These are phyloP conservation scores for Naganishia albida DNA, from an alignment of 1,284 basidiomycete genomes.

Conservation along the genomic window DNA sequence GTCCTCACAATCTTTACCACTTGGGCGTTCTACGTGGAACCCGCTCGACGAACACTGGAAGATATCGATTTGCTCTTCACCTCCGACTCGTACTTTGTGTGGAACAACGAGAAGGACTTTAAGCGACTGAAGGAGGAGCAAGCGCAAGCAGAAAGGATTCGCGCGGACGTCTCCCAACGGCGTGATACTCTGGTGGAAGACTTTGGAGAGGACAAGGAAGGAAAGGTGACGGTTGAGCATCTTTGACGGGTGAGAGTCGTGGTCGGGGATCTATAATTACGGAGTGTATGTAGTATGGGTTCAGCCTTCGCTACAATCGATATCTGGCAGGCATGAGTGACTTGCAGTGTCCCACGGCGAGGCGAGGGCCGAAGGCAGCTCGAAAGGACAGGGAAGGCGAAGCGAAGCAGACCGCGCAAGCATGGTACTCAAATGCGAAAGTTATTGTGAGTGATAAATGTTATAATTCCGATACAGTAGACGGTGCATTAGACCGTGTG, in stretches of 20 bases:
- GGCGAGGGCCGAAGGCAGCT: no score
- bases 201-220: not conserved
- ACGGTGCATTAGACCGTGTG: not conserved
- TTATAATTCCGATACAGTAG: conserved; percentile 8
- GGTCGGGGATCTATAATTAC: no score
- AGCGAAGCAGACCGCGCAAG: no score
- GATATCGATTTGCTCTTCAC: conserved; percentile 37
- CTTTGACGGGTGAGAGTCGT: not conserved
- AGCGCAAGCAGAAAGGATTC: not conserved
- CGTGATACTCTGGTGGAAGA: not conserved
- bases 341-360: no score
- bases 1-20: conserved; percentile 33
- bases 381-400: no score
- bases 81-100: conserved; percentile 35
- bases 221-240: not conserved
- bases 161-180: not conserved
- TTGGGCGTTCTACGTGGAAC: conserved; percentile 36
- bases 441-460: not conserved
- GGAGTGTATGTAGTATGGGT: no score
- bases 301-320: no score
- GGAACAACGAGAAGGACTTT: conserved; percentile 40
- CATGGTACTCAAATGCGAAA: no score
- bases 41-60: conserved; percentile 34
- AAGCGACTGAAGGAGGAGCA: conserved; percentile 35
- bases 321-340: no score